Conservation (phyloP, 345 rosid species). For the Gynandropsis gynandra region DNA sequence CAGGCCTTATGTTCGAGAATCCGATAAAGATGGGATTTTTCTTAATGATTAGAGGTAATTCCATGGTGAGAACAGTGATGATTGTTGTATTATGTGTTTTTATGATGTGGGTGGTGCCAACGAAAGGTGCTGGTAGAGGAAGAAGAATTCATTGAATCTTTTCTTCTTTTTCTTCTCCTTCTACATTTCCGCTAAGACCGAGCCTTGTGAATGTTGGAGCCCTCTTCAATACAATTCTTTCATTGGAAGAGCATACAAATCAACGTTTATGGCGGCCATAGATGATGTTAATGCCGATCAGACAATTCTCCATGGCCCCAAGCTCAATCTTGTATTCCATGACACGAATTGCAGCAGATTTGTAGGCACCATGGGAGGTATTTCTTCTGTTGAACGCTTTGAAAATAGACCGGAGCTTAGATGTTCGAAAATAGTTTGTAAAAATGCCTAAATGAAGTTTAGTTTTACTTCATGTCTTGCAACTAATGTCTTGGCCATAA, state of each 20-base stretch:
- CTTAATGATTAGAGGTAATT: constrained; percentile 15
- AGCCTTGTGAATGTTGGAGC: constrained; percentile 55
- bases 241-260: constrained; percentile 66
- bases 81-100: constrained; percentile 30
- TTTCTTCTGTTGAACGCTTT: constrained; percentile 9
- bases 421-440: constrained; percentile 10
- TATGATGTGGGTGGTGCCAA: constrained; percentile 29
- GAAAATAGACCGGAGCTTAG: not conserved
- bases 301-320: constrained; percentile 42
- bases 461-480: not conserved
- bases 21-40: constrained; percentile 30
- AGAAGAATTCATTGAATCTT: constrained; percentile 35
- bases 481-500: constrained; percentile 8
- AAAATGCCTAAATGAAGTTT: constrained; percentile 9
- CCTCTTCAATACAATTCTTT: constrained; percentile 56
- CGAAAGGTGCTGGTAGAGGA: constrained; percentile 30
- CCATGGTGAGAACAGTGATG: constrained; percentile 2
- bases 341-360: constrained; percentile 89
- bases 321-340: constrained; percentile 37
- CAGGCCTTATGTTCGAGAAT: constrained; percentile 9
- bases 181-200: constrained; percentile 24
- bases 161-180: constrained; percentile 34
- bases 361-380: constrained; percentile 79
- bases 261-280: constrained; percentile 56
- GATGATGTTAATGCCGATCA: constrained; percentile 64